Base-by-base conservation (phyloP, 306 rosid genomes). In the Argentina anserina region DNA sequence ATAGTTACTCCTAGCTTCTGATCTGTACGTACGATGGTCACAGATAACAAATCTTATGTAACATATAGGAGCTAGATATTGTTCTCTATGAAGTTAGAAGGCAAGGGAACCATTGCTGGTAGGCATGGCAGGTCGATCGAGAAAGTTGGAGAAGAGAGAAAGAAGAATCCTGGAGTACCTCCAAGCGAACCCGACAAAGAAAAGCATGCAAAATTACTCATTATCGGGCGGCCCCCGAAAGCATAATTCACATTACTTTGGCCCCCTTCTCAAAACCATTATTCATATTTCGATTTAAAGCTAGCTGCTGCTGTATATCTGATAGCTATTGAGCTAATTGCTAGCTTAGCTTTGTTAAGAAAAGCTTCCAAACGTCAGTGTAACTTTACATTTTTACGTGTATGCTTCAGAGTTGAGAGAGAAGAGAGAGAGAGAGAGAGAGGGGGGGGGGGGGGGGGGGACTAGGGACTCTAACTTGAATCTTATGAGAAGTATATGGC, bases 141-240 rank as follows among this genome's bases (percentile, higher is more conserved):
- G 36, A 56, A 13, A 56, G 36, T 3, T 2, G 9, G 4, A 11
- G 15, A 62, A 33, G 26, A 62, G 23, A 26, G 23, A 47, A 18
- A 18, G 55, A 26, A 59, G 65, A 59, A 59, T 59, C 65, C 65
- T 29, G 12, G 14, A 59, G 65, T 15, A n/a, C 26, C 43, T 33
- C 26, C 67, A 34, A 34, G 23, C 67, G 43, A 42, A 34, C 67
- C 67, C 67, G 67, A 62, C 67, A 62, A 62, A 18, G 42, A 62
- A 62, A 62, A 62, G 67, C 67, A 62, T 33, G 26, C 67, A 34
- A 61, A 25, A 18, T 62, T 62, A 62, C 66, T 61, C 66, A 61
- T 61, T 61, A 61, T 42, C 33, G 43, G 66, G 43, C 25, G 67
- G 67, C 67, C 67, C 67, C 43, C 26, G 0, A 61, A 61, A 61